Base-by-base conservation (phyloP, 306 rosid species). In the Styphnolobium japonicum region DNA sequence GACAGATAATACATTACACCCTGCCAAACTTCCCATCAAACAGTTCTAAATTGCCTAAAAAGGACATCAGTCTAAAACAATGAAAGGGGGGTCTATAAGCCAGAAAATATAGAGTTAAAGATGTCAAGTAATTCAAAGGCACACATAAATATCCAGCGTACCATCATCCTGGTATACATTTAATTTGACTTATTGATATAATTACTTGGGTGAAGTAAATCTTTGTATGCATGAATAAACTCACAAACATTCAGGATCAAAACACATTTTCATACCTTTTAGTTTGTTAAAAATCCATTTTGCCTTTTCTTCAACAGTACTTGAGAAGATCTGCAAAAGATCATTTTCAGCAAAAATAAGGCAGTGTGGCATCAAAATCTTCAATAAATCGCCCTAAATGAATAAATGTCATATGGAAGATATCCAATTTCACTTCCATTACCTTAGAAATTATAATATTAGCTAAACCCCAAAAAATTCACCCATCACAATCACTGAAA, bases 231-330 rank as follows among this genome's bases (percentile, higher is more conserved):
- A 75, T 36, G 52, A 33, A 36, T 31, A 70, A n/a, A 68, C 15
- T 37, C 8, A 7, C 23, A 33, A 58, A 46, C 48, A 57, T 56
- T 18, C 37, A 36, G 10, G 42, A 45, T 70, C 29, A 51, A 57
- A 48, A 71, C 16, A 1, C 31, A 55, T n/a, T n/a, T 49, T 23
- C 55, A 49, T 80, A 94, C 98, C 98, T 95, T 95, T 95, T 19
- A 95, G 87, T 71, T 95, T 95, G 93, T 92, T 91, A 86, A 95
- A 95, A 78, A 95, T 42, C 98, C 98, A 95, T 85, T 93, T 95
- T 10, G 98, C 98, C 88, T 95, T 95, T 78, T 92, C 97, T 85
- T 95, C 98, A 42, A 95, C 98, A 0, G 98, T 91, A 46, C 39
- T 95, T 27, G 98, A 92, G 79, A 95, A 86, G 75, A 89, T 88